Evolutionary conservation across 106 monocot genomes (phyloP).

Genomic region (Acorus gramineus): DNA sequence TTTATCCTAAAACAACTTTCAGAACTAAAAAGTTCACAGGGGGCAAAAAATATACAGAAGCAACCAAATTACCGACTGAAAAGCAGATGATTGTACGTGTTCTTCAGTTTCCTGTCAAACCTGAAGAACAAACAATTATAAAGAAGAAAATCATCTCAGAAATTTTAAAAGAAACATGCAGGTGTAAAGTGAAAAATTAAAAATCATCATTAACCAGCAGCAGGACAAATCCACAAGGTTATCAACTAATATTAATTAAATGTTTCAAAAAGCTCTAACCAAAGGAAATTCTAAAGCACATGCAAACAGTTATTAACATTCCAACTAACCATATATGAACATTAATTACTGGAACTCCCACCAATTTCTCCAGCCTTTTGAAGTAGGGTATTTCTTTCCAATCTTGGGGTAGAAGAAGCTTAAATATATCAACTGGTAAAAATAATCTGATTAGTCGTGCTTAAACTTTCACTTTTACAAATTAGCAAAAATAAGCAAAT

Average conservation of each 20-base stretch:
- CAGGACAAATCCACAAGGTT: too few species aligned
- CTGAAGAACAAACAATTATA: constrained; percentile 27
- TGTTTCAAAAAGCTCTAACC: background rate
- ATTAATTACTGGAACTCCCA: constrained; percentile 97
- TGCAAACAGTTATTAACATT: background rate
- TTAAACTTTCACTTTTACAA: background rate
- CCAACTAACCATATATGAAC: constrained; percentile 85
- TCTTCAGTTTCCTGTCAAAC: constrained; percentile 98
- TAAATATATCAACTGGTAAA: constrained; percentile 85
- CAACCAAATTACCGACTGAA: constrained; percentile 64
- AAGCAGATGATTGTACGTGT: constrained; percentile 94
- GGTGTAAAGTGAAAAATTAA: too few species aligned
- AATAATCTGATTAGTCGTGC: background rate
- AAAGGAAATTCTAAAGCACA: background rate
- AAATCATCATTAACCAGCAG: too few species aligned
- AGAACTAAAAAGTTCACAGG: too few species aligned
- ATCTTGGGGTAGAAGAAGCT: constrained; percentile 87
- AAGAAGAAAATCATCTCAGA: background rate
- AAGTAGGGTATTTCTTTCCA: constrained; percentile 92
- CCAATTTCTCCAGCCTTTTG: constrained; percentile 77
- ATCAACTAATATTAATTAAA: too few species aligned
- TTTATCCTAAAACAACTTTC: too few species aligned
- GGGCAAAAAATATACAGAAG: too few species aligned
- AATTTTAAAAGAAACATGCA: background rate
- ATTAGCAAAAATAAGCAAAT: constrained; percentile 7